phyloP scores from a whole-genome alignment of 805 yeast genomes.

The Cyberlindnera americana region DNA sequence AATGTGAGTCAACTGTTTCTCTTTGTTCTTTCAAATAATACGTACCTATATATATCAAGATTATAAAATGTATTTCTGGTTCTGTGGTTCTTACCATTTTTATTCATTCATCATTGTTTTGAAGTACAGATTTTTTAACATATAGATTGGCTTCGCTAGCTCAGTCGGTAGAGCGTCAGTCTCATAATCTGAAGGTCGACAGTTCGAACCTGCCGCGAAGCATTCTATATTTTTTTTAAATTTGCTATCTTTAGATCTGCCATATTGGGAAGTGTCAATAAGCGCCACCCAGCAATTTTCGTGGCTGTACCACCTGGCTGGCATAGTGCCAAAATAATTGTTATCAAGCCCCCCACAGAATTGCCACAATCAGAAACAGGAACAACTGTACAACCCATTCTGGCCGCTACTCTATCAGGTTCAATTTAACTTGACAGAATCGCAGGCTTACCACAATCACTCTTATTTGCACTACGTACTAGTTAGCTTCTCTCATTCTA shows the following conservation, averaged over 20 bases:
- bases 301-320: constrained; percentile 4
- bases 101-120: no score
- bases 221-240: constrained; percentile 24
- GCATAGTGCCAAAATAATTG: not conserved
- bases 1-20: no score
- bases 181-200: constrained; percentile 57
- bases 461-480: no score
- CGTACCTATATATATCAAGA: no score
- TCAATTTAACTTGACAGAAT: not conserved
- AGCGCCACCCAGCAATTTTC: constrained; percentile 3
- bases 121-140: no score
- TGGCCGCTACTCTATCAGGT: not conserved
- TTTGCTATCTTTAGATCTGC: not conserved
- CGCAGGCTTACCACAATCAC: no score
- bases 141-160: constrained; percentile 41
- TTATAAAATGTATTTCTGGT: no score
- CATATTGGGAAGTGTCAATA: not conserved
- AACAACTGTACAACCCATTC: not conserved
- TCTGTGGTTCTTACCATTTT: no score
- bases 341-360: constrained; percentile 3
- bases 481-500: no score
- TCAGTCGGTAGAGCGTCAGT: constrained; percentile 58
- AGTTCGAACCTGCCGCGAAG: constrained; percentile 53
- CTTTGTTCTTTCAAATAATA: not conserved
- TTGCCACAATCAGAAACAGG: not conserved